Evolutionary conservation across 2,329 filamentous ascomycete species (phyloP).

Genomic region (Claviceps capensis): DNA sequence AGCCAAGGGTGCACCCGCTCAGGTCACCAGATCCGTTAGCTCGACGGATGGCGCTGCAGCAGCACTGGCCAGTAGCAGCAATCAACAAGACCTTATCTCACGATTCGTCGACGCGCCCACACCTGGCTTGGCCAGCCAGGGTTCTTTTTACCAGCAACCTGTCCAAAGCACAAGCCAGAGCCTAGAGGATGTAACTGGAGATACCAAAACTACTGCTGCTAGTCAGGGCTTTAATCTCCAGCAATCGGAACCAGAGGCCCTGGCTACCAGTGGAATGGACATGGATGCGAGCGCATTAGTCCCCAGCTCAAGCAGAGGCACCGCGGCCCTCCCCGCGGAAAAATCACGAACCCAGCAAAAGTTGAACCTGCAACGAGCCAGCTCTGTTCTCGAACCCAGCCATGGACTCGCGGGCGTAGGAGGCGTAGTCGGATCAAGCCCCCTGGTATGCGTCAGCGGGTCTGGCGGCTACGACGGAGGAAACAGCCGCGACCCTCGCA

Average conservation of each 20-base stretch:
- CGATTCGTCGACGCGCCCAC: constrained; percentile 42
- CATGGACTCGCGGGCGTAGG: constrained; percentile 25
- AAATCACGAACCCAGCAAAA: constrained; percentile 63
- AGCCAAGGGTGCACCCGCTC: constrained; percentile 26
- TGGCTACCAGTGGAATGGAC: constrained; percentile 18
- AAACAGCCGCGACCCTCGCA: constrained; percentile 43
- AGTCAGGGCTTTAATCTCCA: constrained; percentile 18
- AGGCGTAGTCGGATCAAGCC: constrained; percentile 28
- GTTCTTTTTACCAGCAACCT: constrained; percentile 35
- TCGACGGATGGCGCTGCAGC: constrained; percentile 15
- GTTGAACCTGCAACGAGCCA: constrained; percentile 59
- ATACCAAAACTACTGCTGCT: constrained; percentile 28
- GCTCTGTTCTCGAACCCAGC: constrained; percentile 54
- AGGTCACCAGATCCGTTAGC: constrained; percentile 20
- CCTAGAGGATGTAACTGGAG: constrained; percentile 20
- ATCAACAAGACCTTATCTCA: constrained; percentile 39
- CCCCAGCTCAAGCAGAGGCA: constrained; percentile 28
- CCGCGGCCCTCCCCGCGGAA: constrained; percentile 31
- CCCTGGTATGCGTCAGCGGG: constrained; percentile 38
- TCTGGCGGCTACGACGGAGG: constrained; percentile 36
- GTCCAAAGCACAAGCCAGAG: constrained; percentile 16
- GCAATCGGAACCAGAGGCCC: constrained; percentile 8
- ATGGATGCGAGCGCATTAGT: constrained; percentile 32
- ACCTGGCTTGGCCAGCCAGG: constrained; percentile 35
- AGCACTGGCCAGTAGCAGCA: constrained; percentile 18